Evolutionary conservation across 2,329 filamentous ascomycete genomes (phyloP), one percentile per base, ranked within the genome.

Genomic region (Microcyclospora pomicola): DNA sequence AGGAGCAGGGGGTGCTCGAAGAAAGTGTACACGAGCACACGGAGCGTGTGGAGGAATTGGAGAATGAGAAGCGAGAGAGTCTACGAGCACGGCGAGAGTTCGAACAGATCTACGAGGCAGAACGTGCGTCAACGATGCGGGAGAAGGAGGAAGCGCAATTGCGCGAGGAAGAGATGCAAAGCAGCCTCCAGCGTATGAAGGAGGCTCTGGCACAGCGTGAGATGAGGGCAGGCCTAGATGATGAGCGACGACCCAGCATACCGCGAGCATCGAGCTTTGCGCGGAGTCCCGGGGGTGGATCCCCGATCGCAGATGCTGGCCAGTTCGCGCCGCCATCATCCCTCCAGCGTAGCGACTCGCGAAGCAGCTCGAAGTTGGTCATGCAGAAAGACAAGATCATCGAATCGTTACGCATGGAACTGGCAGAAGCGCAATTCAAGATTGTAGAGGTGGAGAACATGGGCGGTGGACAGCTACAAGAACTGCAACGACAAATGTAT

Each of bases 321-420:
- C 83, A 83, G 52, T 95, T 95, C 55, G 87, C 87, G 7, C 87
- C 87, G 11, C 35, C 51, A 12, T 81, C 81, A 12, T 85, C 84
- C 3, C 63, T 93, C 38, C 78, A 88, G 51, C 80, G 85, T 47
- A 93, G 84, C 68, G 83, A 92, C 52, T 93, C 52, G 2, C 75
- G 82, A 46, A 57, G 49, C 42, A 92, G 83, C 59, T 92, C 86
- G 11, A 92, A 88, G 60, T 69, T 94, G 37, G 73, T 96, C 36
- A 71, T 92, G 50, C 87, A 96, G 59, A 98, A 96, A 60, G 91
- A 98, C 63, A 91, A 92, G 63, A 69, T 95, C 42, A 96, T 98
- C 50, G 88, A 96, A 59, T 85, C 82, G 9, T 69, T 98, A 44
- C 76, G 88, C 40, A 73, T 96, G 16, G 91, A 98, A 59, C 72